Evolutionary conservation across 1,139 yeast genomes (phyloP).

Genomic region (Torulaspora globosa): DNA sequence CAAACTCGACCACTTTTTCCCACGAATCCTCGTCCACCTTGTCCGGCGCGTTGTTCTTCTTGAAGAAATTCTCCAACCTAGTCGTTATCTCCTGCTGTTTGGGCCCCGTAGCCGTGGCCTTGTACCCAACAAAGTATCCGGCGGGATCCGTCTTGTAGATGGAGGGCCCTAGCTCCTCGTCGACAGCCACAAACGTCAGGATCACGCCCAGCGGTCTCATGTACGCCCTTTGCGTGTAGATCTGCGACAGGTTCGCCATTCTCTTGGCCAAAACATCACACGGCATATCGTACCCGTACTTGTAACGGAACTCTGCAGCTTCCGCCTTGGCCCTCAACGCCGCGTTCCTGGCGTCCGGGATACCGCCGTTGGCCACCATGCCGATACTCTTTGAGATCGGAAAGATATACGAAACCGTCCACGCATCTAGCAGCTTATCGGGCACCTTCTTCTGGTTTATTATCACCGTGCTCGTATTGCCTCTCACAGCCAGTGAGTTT

Average conservation of each 20-base stretch:
- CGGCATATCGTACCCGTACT: slow-evolving; percentile 96
- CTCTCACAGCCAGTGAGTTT: slow-evolving; percentile 82
- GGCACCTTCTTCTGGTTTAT: slow-evolving; percentile 95
- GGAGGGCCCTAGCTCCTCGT: slow-evolving; percentile 87
- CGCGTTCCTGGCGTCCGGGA: slow-evolving; percentile 92
- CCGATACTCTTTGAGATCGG: slow-evolving; percentile 79
- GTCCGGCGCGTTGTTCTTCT: slow-evolving; percentile 40
- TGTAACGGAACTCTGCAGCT: slow-evolving; percentile 91
- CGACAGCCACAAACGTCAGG: slow-evolving; percentile 80
- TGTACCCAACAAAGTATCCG: slow-evolving; percentile 86
- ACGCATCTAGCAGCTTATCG: slow-evolving; percentile 83
- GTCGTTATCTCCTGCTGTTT: slow-evolving; percentile 95
- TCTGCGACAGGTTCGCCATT: slow-evolving; percentile 91
- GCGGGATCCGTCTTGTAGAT: slow-evolving; percentile 95
- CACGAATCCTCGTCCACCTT: slow-evolving; percentile 62
- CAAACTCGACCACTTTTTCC: slow-evolving; percentile 85
- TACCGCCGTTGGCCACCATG: slow-evolving; percentile 90
- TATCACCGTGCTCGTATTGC: slow-evolving; percentile 84
- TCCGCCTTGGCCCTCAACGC: slow-evolving; percentile 88
- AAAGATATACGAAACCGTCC: slow-evolving; percentile 80
- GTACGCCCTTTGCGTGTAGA: slow-evolving; percentile 97
- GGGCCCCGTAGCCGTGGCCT: slow-evolving; percentile 94
- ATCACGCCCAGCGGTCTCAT: slow-evolving; percentile 98
- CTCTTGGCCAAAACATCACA: slow-evolving; percentile 89
- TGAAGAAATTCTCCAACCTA: slow-evolving; percentile 84